Base-by-base conservation (phyloP, 768 basidiomycete species). In the Tephrocybe sp. region DNA sequence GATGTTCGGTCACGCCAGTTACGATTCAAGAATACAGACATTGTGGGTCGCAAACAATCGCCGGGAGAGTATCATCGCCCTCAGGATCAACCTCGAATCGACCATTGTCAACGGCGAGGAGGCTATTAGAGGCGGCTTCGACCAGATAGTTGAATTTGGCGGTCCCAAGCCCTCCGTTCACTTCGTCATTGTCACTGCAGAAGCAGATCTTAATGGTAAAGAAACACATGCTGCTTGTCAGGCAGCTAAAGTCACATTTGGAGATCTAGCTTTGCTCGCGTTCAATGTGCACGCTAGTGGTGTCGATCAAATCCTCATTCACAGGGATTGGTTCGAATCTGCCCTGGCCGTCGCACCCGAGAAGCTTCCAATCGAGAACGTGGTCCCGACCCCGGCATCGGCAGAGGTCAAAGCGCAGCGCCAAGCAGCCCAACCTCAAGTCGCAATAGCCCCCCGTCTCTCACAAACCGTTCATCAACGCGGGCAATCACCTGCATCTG, bases 251-350 rank as follows among this genome's bases (percentile, higher is more conserved):
- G 76, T 91, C 4, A 75, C 78, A 5, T 82, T 85, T 1, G 86
- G 87, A 34, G 86, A 91, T 57, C 73, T 92, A 32, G 88, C 90
- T 21, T 75, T 93, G 45, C 88, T 91, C 4, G 90, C 88, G 25
- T 93, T 92, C 70, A 89, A 88, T 2, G 90, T 93, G n/a, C 91
- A 93, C 63, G 85, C 88, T 15, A 82, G 80, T n/a, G 91, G 91
- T 32, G 91, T 93, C 12, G 91, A 93, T 62, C 91, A 93, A 62
- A 83, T 93, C 24, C 79, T 93, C 46, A 86, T 93, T 58, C 82
- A 88, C 57, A 88, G 83, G 66, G 91, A 93, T 62, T 90, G 89
- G 88, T 90, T 81, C 58, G 88, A 91, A 56, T 62, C 72, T n/a
- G 90, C 89, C 0, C 68, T 89, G 30, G 62, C 71, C 6, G 67